A percentile compares a stretch with the other conserved stretches of the same genome.
phyloP scores from a whole-genome alignment of 495 filamentous ascomycete genomes.

The Sordaria brevicollis region DNA sequence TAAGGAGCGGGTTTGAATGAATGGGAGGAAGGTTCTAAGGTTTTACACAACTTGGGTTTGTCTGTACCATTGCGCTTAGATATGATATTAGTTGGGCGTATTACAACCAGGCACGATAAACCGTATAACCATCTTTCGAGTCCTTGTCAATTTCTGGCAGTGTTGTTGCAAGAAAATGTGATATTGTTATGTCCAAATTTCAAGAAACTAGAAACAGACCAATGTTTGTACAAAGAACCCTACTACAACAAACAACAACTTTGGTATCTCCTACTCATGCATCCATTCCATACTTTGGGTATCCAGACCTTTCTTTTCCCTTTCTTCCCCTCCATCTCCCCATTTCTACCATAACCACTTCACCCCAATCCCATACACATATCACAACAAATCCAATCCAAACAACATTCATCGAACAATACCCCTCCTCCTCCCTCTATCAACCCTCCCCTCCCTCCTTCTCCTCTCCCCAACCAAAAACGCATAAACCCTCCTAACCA shows the following conservation, averaged over 20 bases:
- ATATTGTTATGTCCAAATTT: neutral
- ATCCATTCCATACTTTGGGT: neutral
- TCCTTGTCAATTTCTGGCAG: neutral
- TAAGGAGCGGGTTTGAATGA: neutral
- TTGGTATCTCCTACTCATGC: neutral
- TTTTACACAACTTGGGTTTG: neutral
- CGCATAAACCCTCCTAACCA: slow-evolving; percentile 41
- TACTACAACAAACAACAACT: neutral
- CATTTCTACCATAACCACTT: neutral
- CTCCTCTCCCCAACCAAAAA: slow-evolving; percentile 37
- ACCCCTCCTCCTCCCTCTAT: slow-evolving; percentile 3
- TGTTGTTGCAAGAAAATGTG: neutral
- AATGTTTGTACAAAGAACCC: neutral
- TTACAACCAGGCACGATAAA: neutral
- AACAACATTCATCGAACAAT: neutral
- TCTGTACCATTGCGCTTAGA: slow-evolving; percentile 4
- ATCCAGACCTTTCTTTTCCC: neutral
- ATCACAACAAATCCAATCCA: slow-evolving; percentile 2
- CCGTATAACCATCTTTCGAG: neutral
- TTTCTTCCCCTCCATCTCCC: neutral
- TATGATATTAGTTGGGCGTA: neutral
- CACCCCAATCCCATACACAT: neutral
- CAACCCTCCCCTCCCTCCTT: slow-evolving; percentile 14
- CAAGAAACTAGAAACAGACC: neutral
- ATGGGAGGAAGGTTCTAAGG: neutral